These are phyloP conservation scores for Sungouiozyma ichnusensis DNA, from an alignment of 805 yeast species.

Conservation along the genomic window DNA sequence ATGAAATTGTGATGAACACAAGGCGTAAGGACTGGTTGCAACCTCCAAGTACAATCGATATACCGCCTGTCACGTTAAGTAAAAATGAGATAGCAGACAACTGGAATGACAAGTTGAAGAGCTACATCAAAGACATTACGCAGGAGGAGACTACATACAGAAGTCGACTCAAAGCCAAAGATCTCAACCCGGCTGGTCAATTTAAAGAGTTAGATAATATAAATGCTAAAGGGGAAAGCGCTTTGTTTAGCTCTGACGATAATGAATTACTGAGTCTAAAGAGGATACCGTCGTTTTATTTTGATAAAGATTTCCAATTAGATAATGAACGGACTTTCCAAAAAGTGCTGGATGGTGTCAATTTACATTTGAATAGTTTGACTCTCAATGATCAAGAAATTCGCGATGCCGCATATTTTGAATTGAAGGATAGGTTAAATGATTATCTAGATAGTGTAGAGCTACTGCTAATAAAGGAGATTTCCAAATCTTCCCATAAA, in stretches of 20 bases:
- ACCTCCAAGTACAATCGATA: constrained; percentile 71
- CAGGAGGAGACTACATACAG: constrained; percentile 37
- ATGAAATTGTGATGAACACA: constrained; percentile 48
- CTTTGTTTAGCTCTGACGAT: constrained; percentile 14
- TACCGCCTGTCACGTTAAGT: constrained; percentile 67
- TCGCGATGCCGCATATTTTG: constrained; percentile 39
- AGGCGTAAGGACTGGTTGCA: constrained; percentile 32
- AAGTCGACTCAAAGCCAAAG: constrained; percentile 34
- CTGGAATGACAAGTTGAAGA: constrained; percentile 33
- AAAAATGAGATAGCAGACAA: constrained; percentile 36
- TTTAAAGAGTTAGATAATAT: constrained; percentile 27
- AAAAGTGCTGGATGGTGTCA: constrained; percentile 54
- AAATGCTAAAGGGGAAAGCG: constrained; percentile 12
- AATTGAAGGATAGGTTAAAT: constrained; percentile 68
- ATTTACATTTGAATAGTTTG: constrained; percentile 29
- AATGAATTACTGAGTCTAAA: constrained; percentile 11
- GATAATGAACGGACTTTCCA: constrained; percentile 84
- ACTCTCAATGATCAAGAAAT: constrained; percentile 21
- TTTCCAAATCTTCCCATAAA: constrained; percentile 72
- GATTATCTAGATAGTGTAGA: constrained; percentile 81
- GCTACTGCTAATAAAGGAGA: constrained; percentile 66
- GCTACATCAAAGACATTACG: constrained; percentile 36
- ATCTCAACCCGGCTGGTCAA: constrained; percentile 28
- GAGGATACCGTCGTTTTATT: constrained; percentile 57
- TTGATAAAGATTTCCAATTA: constrained; percentile 57